Base-by-base conservation (phyloP, 1,139 yeast species). In the Scheffersomyces parashehatae region DNA sequence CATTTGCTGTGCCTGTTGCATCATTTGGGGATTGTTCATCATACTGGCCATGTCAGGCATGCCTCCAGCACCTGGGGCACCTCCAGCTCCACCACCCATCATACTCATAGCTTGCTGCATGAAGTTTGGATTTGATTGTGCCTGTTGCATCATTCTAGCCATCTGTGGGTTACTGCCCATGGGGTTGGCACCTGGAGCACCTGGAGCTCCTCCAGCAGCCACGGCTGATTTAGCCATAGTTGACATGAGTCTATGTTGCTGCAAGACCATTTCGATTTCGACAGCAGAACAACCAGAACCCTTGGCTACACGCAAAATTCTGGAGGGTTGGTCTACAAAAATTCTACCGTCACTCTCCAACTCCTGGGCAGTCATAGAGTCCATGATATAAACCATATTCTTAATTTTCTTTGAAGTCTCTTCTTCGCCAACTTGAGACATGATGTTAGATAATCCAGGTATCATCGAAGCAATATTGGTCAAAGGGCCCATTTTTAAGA, bases 221-320 rank as follows among this genome's bases (percentile, higher is more conserved):
- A 82, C 81, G 6, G 88, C 82, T 52, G 82, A 81, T 54, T 79
- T 79, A 3, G 97, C 98, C 95, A 93, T 89, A 41, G 85, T 77
- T 2, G 96, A 91, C 96, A 93, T 90, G 86, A 90, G 86, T 64
- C 88, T 81, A 63, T 89, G 97, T 68, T 93, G 99, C 68, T 85
- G 81, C 50, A 93, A 73, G 29, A 91, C 89, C 79, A 90, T 90
- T 63, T 93, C 97, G 20, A 93, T 97, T 54, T 93, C 99, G 4
- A 90, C 82, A 0, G 88, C 96, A 3, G 93, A 74, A 34, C 97
- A 89, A 12, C 99, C 99, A 5, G 97, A 85, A n/a, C 99, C 99
- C 50, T 88, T 78, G 0, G 99, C 98, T 6, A 93, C 95, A 56
- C 99, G 78, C 15, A 91, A 80, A 43, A 93, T 82, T 62, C 99